Percentiles rank a stretch among this genome's conserved stretches.
These are phyloP conservation scores for Colletotrichum truncatum DNA, from an alignment of 2,329 filamentous ascomycete species.

Conservation along the genomic window DNA sequence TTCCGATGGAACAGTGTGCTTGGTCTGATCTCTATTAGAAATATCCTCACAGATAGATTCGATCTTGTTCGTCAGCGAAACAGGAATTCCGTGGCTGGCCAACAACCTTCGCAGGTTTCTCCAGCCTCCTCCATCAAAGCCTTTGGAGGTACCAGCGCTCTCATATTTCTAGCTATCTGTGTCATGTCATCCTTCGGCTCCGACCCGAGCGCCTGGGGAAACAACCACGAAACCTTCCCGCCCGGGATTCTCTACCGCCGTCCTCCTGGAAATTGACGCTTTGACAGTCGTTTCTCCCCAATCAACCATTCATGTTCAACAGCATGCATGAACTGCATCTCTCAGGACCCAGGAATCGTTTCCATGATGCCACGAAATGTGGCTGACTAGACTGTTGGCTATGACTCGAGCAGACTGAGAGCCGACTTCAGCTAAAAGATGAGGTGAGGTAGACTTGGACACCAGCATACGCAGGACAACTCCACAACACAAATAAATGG, in stretches of 20 bases:
- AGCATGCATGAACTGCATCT: constrained; percentile 13
- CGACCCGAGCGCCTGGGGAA: constrained; percentile 20
- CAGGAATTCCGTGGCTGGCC: no score
- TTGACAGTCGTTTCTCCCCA: not conserved
- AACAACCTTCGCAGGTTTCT: not conserved
- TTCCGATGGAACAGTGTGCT: no score
- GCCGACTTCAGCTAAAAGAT: no score
- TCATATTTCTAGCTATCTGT: not conserved
- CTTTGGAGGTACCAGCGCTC: not conserved
- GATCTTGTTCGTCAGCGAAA: not conserved
- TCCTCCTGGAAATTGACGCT: constrained; percentile 8
- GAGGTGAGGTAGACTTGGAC: no score
- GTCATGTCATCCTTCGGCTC: not conserved
- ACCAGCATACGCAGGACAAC: no score
- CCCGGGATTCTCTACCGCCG: constrained; percentile 2
- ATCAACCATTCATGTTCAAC: not conserved
- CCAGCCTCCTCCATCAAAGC: not conserved
- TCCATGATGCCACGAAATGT: not conserved
- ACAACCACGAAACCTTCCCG: constrained; percentile 15
- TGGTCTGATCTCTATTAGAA: no score
- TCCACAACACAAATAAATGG: no score
- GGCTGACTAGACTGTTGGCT: not conserved
- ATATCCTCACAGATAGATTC: not conserved
- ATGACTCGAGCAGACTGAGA: no score
- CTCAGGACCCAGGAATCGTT: not conserved